Evolutionary conservation across 371 early-diverging fungal genomes (phyloP), one percentile per base, ranked within the genome.

Genomic region (Chytridium lagenaria): DNA sequence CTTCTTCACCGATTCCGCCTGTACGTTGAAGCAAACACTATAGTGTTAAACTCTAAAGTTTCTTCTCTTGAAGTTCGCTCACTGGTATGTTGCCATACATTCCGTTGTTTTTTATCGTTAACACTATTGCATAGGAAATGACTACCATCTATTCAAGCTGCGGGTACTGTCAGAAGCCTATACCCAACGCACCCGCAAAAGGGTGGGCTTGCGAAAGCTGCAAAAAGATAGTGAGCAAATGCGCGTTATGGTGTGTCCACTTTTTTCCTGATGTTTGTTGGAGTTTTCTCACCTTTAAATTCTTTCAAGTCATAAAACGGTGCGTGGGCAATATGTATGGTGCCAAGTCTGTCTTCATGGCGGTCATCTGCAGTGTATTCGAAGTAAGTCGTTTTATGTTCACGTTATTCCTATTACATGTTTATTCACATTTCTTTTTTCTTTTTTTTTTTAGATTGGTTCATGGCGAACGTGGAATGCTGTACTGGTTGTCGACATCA

Each of bases 131-230:
- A 57, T 30, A 91, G 88, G 89, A 90, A 67, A 89, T 92, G 0
- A 93, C 93, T 3, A 90, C 90, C 0, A 87, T 93, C 34, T 86
- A 92, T 80, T 87, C 91, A 12, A 84, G 87, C 3, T 93, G 93
- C 71, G 88, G 87, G 51, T 83, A 85, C 55, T 94, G 93, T 71
- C 85, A 83, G 70, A 91, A 91, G 64, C 85, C 91, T 3, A 85
- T 93, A 0, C 65, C 83, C 15, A 85, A 87, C 15, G 79, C 83
- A 15, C 79, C 74, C 5, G 37, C 30, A 16, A 33, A 67, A 0
- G 90, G 90, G 28, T 92, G 92, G 92, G 85, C 83, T 0, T 94
- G 95, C 74, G 92, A 91, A 61, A 87, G 87, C 68, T 94, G 94
- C 49, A 86, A 81, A 52, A 84, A 81, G 51, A 73, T 89, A 28